Percentiles rank a stretch among this genome's conserved stretches.
These are phyloP conservation scores for Melastoma malabathricum DNA, from an alignment of 345 rosid genomes.

Conservation along the genomic window DNA sequence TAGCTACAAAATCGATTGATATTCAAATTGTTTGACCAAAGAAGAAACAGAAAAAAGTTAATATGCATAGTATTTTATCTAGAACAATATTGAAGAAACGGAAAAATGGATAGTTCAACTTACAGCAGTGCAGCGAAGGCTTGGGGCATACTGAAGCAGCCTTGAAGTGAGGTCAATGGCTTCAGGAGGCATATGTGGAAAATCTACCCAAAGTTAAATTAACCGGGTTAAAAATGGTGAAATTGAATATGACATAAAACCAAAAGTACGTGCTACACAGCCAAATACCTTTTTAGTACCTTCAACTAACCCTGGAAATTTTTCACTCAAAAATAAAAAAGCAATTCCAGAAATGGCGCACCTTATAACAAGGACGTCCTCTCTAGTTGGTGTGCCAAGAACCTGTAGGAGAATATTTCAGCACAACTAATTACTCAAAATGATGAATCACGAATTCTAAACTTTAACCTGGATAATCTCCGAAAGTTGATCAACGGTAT, in stretches of 20 bases:
- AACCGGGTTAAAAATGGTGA: not conserved
- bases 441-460: not conserved
- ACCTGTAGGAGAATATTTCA: conserved; percentile 30
- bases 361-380: conserved; percentile 96
- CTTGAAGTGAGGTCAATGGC: conserved; percentile 80
- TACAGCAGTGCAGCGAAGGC: conserved; percentile 67
- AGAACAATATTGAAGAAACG: not conserved
- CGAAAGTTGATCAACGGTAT: conserved; percentile 74
- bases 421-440: conserved; percentile 2
- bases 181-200: conserved; percentile 90
- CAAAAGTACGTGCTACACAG: not conserved
- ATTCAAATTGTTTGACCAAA: too few species aligned
- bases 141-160: conserved; percentile 74
- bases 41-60: too few species aligned
- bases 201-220: conserved; percentile 24
- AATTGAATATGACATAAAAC: too few species aligned
- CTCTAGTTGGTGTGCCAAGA: conserved; percentile 83
- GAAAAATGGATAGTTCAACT: conserved; percentile 16
- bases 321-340: conserved; percentile 3
- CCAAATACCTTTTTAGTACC: not conserved
- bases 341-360: conserved; percentile 6
- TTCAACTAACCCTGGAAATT: not conserved
- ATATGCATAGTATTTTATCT: not conserved
- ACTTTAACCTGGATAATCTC: conserved; percentile 63
- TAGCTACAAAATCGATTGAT: conserved; percentile 33